phyloP scores from a whole-genome alignment of 352 stramenopile genomes.

The Pseudoperonospora humuli region DNA sequence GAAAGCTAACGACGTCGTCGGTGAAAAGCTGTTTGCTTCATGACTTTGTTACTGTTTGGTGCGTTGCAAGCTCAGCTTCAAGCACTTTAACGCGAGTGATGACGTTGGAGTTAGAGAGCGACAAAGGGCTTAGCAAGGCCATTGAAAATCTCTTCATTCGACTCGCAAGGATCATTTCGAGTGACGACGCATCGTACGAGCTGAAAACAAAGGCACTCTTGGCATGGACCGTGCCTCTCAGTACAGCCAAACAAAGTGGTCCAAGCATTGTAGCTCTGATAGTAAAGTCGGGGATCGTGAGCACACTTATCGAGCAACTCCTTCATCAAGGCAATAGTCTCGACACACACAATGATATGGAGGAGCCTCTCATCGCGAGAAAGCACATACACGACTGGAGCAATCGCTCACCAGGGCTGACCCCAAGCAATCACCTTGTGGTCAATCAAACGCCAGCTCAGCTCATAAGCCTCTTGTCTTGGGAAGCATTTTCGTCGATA shows the following conservation, averaged over 20 bases:
- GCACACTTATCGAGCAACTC: constrained; percentile 17
- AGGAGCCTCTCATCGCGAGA: neutral
- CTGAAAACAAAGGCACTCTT: constrained; percentile 42
- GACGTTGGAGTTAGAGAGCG: neutral
- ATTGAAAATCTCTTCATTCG: constrained; percentile 57
- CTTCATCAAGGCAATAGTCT: constrained; percentile 19
- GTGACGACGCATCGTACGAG: constrained; percentile 24
- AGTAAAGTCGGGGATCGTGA: constrained; percentile 25
- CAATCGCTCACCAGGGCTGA: neutral
- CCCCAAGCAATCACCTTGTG: constrained; percentile 11
- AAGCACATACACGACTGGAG: constrained; percentile 1
- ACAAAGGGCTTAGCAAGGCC: constrained; percentile 12
- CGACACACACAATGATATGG: constrained; percentile 9
- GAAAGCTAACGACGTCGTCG: constrained; percentile 42
- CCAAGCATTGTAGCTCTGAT: constrained; percentile 9
- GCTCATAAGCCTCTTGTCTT: constrained; percentile 23
- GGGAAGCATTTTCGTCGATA: constrained; percentile 28
- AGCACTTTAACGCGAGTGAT: neutral
- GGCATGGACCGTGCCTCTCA: constrained; percentile 28
- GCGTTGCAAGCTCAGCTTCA: neutral
- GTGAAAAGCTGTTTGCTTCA: constrained; percentile 32
- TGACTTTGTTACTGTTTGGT: constrained; percentile 20
- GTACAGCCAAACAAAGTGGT: neutral
- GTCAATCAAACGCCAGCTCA: constrained; percentile 18
- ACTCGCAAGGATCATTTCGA: constrained; percentile 32